phyloP scores from a whole-genome alignment of 352 stramenopile species.

The Globisporangium barbulae region DNA sequence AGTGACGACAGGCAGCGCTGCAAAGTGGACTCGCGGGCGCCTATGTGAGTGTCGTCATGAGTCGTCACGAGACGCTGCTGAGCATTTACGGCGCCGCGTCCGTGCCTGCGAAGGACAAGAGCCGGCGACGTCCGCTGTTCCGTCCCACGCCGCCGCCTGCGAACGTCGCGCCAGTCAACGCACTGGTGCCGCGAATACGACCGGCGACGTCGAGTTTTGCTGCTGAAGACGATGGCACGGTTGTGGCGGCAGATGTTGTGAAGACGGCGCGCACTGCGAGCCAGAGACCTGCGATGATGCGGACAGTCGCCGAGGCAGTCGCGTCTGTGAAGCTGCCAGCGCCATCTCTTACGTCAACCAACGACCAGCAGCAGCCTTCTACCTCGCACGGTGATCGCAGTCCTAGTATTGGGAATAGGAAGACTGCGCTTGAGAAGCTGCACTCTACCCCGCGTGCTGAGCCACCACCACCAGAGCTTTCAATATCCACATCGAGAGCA shows the following conservation, averaged over 20 bases:
- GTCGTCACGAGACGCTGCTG: constrained; percentile 9
- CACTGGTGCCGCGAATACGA: not conserved
- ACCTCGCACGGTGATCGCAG: not conserved
- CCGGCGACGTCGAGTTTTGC: not conserved
- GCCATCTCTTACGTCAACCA: not conserved
- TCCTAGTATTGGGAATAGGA: not conserved
- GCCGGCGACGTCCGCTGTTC: not conserved
- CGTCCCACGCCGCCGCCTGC: not conserved
- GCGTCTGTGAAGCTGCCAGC: not conserved
- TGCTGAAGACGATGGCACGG: not conserved
- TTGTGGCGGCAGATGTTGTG: not conserved
- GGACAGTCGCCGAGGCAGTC: not conserved
- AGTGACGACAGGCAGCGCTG: too few relatives aligned
- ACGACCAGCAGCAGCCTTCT: not conserved
- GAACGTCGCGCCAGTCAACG: not conserved
- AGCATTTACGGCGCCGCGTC: constrained; percentile 5
- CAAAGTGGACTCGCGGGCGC: not conserved
- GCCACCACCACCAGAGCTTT: not conserved
- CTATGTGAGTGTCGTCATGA: not conserved
- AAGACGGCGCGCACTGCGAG: too few relatives aligned
- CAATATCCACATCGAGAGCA: not conserved
- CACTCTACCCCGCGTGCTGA: not conserved
- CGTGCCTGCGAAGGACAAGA: not conserved
- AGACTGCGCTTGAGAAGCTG: not conserved
- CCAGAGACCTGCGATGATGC: not conserved